Base-by-base conservation (phyloP, 1,139 yeast species). In the Saccharomycopsis hybrid region DNA sequence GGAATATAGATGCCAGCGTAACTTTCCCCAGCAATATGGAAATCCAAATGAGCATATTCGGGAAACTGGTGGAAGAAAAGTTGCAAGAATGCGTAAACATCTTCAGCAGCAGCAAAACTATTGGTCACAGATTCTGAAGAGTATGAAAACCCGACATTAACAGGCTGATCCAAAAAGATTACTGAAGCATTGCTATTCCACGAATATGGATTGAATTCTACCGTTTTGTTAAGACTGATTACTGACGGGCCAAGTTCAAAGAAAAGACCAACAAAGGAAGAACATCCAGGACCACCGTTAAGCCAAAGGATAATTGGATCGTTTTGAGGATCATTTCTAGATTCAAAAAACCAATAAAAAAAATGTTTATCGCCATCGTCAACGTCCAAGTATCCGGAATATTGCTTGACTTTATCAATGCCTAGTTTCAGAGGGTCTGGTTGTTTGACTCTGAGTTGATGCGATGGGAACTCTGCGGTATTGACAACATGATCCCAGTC, bases 1-100 rank as follows among this genome's bases (percentile, higher is more conserved):
- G 96, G 96, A 56, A 86, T 80, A 64, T 86, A 86, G 65, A 85
- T 95, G 42, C 95, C 96, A 38, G 88, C 95, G 61, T 86, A 87
- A 9, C 92, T 83, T 66, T 87, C 95, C 54, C 95, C 95, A 49
- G 95, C 80, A 64, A 87, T 82, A 65, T 86, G 95, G 76, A 86
- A 85, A 43, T 73, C 74, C 56, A 76, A 73, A n/a, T 65, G 58
- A 43, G 67, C 56, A 61, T 79, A 82, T 56, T 82, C 73, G 13
- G 86, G 84, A 71, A 85, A 84, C 60, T 82, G 81, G 60, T 82
- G 78, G 69, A 82, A 86, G 67, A 87, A 85, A 56, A 86, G 73
- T 62, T 82, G 85, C 62, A 86, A 72, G 62, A 87, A 86, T 4
- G 83, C 79, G 63, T 73, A 85, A n/a, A 85, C 90, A 59, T 87